These are phyloP conservation scores for Mycena belliarum DNA, from an alignment of 768 basidiomycete species.

Conservation along the genomic window DNA sequence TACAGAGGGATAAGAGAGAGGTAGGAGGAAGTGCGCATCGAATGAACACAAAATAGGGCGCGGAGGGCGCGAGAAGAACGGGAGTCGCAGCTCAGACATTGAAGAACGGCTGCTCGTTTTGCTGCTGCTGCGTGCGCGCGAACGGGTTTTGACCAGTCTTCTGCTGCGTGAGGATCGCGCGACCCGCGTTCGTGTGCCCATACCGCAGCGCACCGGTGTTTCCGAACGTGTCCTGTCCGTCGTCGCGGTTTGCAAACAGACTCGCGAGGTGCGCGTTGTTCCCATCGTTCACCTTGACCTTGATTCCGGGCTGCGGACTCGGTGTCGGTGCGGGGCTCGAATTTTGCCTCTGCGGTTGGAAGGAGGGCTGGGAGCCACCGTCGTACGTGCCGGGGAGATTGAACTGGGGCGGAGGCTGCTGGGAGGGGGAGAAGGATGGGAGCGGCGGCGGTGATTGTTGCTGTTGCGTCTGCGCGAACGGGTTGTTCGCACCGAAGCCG, in stretches of 20 bases:
- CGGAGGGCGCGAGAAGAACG: no score
- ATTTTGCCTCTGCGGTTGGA: conserved; percentile 23
- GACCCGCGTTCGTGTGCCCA: conserved; percentile 58
- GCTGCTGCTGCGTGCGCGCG: conserved; percentile 58
- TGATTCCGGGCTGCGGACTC: conserved; percentile 32
- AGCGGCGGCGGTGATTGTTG: conserved; percentile 36
- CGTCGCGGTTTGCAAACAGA: conserved; percentile 86
- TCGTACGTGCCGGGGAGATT: conserved; percentile 72
- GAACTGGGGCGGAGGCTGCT: conserved; percentile 51
- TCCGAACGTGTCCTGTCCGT: conserved; percentile 94
- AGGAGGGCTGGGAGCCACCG: conserved; percentile 47
- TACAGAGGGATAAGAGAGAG: conserved; percentile 1
- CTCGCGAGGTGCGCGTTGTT: conserved; percentile 81
- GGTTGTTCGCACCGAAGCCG: conserved; percentile 93
- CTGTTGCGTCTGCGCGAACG: conserved; percentile 65
- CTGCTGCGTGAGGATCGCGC: conserved; percentile 42
- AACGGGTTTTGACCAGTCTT: conserved; percentile 60
- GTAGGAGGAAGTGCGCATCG: background rate
- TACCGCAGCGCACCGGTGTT: conserved; percentile 82
- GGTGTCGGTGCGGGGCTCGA: conserved; percentile 38
- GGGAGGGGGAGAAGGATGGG: conserved; percentile 31
- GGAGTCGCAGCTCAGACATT: conserved; percentile 60
- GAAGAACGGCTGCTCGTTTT: conserved; percentile 78
- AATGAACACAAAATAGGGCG: no score
- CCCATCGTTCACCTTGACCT: conserved; percentile 46